These are phyloP conservation scores for Starmerella floricola DNA, from an alignment of 805 yeast species.

Conservation along the genomic window DNA sequence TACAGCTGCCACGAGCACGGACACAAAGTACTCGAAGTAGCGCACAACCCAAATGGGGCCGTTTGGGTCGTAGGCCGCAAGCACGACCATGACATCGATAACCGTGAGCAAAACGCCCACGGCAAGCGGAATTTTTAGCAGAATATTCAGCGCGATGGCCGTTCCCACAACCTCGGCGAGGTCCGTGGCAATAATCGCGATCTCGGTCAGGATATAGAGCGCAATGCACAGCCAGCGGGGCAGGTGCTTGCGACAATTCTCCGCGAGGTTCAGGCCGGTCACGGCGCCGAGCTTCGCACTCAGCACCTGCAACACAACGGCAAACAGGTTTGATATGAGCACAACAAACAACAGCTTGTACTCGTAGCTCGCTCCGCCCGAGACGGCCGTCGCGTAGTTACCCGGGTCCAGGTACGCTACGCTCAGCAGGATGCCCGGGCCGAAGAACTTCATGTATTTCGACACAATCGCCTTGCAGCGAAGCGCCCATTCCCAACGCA, in stretches of 20 bases:
- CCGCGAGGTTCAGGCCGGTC: constrained; percentile 79
- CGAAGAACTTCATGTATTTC: constrained; percentile 59
- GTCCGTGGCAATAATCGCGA: constrained; percentile 86
- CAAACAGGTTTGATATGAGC: constrained; percentile 68
- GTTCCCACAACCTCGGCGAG: constrained; percentile 91
- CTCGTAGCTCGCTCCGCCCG: constrained; percentile 72
- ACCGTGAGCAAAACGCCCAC: constrained; percentile 71
- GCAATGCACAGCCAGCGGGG: constrained; percentile 53
- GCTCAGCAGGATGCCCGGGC: constrained; percentile 79
- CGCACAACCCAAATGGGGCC: constrained; percentile 67
- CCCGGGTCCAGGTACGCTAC: constrained; percentile 95
- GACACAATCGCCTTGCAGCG: constrained; percentile 24
- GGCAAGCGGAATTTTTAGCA: constrained; percentile 60
- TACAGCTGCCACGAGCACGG: constrained; percentile 57
- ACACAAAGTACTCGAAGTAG: constrained; percentile 64
- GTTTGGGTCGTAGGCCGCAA: constrained; percentile 66
- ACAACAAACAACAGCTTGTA: constrained; percentile 63
- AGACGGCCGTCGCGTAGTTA: constrained; percentile 78
- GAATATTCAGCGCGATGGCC: constrained; percentile 69
- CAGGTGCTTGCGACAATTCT: constrained; percentile 62
- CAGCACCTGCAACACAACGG: constrained; percentile 67
- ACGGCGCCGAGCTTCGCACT: constrained; percentile 81
- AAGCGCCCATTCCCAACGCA: constrained; percentile 2
- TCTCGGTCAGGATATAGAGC: constrained; percentile 61
- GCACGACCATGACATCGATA: constrained; percentile 63